These are phyloP conservation scores for Neurospora pannonica DNA, from an alignment of 495 filamentous ascomycete genomes.

Conservation along the genomic window DNA sequence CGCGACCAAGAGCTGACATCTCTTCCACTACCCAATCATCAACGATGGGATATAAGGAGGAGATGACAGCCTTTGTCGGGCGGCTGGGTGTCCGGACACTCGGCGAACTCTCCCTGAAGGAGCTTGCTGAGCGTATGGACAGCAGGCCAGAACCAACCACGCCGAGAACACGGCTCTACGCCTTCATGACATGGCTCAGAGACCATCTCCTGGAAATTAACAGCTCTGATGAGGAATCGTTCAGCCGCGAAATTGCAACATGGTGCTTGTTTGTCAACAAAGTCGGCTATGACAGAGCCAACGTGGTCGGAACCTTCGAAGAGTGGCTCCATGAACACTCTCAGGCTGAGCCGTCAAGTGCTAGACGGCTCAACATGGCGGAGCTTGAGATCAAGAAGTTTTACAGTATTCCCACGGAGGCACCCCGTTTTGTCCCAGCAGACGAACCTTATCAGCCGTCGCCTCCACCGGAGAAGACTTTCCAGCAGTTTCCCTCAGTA, in stretches of 20 bases:
- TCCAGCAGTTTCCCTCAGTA: background rate
- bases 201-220: conserved; percentile 19
- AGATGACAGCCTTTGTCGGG: conserved; percentile 1
- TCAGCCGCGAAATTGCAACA: conserved; percentile 4
- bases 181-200: conserved; percentile 25
- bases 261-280: conserved; percentile 9
- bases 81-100: conserved; percentile 5
- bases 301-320: conserved; percentile 15
- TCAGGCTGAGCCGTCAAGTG: conserved; percentile 8
- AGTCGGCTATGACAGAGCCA: conserved; percentile 1
- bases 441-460: background rate
- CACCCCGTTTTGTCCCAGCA: background rate
- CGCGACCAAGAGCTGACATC: background rate
- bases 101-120: conserved; percentile 9
- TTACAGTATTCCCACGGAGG: background rate
- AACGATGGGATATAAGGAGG: conserved; percentile 5
- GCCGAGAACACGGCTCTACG: conserved; percentile 4
- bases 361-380: conserved; percentile 18
- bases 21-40: background rate
- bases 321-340: conserved; percentile 18
- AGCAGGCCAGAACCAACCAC: background rate
- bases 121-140: conserved; percentile 11
- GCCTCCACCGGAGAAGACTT: background rate
- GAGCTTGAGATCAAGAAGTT: conserved; percentile 12
- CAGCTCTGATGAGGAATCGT: conserved; percentile 9